Percentiles rank a stretch among this genome's conserved stretches.
phyloP scores from a whole-genome alignment of 2,329 filamentous ascomycete genomes.

The Fonsecaea pedrosoi region DNA sequence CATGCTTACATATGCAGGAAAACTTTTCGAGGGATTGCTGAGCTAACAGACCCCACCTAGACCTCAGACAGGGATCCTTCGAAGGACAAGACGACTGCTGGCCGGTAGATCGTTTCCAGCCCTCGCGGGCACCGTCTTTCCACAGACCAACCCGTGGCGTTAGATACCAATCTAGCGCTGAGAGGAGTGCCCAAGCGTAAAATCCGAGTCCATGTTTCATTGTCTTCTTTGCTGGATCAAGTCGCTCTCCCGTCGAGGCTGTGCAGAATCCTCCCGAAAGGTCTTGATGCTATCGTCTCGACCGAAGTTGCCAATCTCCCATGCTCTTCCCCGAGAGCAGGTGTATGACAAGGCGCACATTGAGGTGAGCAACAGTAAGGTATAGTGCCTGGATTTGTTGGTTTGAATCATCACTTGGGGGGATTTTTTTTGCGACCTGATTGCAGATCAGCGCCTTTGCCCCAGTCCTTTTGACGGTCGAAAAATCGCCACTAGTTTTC shows the following conservation, averaged over 20 bases:
- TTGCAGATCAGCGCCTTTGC: background rate
- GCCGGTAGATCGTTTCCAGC: constrained; percentile 14
- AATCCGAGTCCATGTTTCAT: background rate
- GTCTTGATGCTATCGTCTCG: background rate
- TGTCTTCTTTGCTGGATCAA: background rate
- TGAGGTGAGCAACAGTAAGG: constrained; percentile 10
- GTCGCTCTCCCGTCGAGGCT: background rate
- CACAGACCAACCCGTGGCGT: background rate
- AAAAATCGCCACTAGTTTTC: background rate
- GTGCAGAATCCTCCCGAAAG: background rate
- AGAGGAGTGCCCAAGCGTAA: background rate
- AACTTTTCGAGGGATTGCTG: constrained; percentile 20
- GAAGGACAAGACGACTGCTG: constrained; percentile 1
- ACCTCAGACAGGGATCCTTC: constrained; percentile 2
- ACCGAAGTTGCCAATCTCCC: background rate
- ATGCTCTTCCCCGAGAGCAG: background rate
- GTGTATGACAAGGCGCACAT: background rate
- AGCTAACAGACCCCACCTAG: constrained; percentile 19
- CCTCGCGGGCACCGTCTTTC: background rate
- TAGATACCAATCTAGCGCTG: constrained; percentile 2
- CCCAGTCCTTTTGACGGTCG: background rate
- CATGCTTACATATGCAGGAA: constrained; percentile 22
- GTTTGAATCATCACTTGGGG: constrained; percentile 2
- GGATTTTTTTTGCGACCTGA: background rate
- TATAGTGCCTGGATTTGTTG: constrained; percentile 9